Conservation (phyloP, 306 rosid genomes). For the barrel medic (Medicago truncatula) region DNA sequence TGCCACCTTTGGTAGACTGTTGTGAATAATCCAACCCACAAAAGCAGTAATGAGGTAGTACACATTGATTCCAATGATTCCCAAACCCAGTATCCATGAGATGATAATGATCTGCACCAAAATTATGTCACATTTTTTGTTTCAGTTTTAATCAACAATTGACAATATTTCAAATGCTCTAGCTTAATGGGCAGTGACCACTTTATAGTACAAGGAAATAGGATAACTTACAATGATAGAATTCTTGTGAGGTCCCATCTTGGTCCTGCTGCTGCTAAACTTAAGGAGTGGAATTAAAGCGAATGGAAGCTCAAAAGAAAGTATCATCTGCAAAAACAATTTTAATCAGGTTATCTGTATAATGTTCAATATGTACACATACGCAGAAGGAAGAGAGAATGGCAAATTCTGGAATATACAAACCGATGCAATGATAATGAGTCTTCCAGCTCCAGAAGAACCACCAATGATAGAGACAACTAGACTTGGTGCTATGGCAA, state of each 20-base stretch:
- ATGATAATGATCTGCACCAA: constrained; percentile 61
- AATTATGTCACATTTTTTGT: constrained; percentile 1
- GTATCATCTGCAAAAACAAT: constrained; percentile 76
- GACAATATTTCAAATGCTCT: neutral
- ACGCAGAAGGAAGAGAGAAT: neutral
- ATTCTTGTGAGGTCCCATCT: constrained; percentile 96
- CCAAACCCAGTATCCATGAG: constrained; percentile 77
- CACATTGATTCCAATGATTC: constrained; percentile 75
- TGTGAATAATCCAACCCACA: constrained; percentile 78
- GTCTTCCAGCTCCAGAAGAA: constrained; percentile 54
- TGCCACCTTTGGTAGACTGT: constrained; percentile 62
- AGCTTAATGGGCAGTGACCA: neutral
- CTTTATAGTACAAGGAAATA: neutral
- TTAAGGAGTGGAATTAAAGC: constrained; percentile 90
- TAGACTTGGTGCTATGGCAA: constrained; percentile 91
- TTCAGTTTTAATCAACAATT: neutral
- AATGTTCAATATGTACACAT: neutral
- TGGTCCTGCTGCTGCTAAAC: constrained; percentile 76
- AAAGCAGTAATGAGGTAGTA: constrained; percentile 77
- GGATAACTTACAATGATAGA: constrained; percentile 45
- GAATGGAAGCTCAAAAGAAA: constrained; percentile 88
- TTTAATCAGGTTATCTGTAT: neutral
- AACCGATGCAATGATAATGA: constrained; percentile 76
- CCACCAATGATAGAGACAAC: constrained; percentile 75
- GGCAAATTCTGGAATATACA: constrained; percentile 18